Evolutionary conservation across 2,329 filamentous ascomycete species (phyloP).

Genomic region (Calonectria leucothoes): DNA sequence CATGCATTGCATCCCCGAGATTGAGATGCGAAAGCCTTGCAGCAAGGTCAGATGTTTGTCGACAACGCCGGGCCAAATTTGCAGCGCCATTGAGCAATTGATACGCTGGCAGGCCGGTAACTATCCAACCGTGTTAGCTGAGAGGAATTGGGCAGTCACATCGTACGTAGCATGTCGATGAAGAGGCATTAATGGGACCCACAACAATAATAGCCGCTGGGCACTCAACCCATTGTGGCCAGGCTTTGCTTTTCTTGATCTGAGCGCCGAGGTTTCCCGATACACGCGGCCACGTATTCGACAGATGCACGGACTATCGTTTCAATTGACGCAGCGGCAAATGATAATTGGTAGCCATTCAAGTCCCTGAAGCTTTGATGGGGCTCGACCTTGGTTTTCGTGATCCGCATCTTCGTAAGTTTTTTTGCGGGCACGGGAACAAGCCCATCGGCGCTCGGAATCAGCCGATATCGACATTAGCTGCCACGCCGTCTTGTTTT

Average conservation of each 20-base stretch:
- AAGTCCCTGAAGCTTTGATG: background rate
- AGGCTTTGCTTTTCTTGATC: conserved; percentile 1
- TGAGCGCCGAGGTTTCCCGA: conserved; percentile 1
- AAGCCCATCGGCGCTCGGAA: background rate
- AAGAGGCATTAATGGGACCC: background rate
- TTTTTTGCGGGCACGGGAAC: background rate
- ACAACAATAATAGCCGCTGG: background rate
- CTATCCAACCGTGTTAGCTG: background rate
- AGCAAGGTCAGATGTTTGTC: background rate
- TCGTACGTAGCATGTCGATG: background rate
- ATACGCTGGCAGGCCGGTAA: too few relatives aligned
- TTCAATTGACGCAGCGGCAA: background rate
- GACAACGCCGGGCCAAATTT: background rate
- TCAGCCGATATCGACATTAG: conserved; percentile 5
- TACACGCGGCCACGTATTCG: conserved; percentile 1
- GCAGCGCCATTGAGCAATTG: background rate
- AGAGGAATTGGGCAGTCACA: too few relatives aligned
- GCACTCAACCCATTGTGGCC: background rate
- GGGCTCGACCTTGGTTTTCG: background rate
- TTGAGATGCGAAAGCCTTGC: background rate
- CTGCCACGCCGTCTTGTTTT: background rate
- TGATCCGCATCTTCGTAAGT: background rate
- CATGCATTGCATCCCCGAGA: background rate
- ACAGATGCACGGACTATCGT: background rate
- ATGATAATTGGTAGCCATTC: background rate